phyloP scores from a whole-genome alignment of 176 grass and related monocot genomes.

The Triticum dicoccoides region DNA sequence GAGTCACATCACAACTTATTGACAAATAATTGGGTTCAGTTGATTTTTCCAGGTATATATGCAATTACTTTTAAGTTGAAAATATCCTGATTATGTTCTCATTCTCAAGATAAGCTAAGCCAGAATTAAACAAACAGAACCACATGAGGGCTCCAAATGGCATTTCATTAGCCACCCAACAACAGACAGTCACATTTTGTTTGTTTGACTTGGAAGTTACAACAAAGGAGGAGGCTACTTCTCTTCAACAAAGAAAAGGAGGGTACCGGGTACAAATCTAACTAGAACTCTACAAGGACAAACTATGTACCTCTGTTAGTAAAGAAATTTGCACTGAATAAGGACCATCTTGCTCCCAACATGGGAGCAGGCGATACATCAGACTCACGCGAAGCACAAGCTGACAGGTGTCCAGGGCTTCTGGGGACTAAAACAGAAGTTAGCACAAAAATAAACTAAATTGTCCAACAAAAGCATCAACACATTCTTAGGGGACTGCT shows the following conservation, averaged over 20 bases:
- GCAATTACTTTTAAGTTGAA: not conserved
- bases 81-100: not conserved
- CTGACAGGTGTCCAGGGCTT: not conserved
- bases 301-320: slow-evolving; percentile 29
- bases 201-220: not conserved
- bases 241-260: not conserved
- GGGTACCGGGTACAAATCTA: not conserved
- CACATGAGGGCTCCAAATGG: not conserved
- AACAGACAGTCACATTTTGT: not conserved
- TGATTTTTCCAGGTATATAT: not conserved
- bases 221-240: not conserved
- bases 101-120: slow-evolving; percentile 4
- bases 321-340: not conserved
- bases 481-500: not conserved
- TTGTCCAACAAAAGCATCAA: not conserved
- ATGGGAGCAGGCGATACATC: not conserved
- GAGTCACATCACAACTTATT: not conserved
- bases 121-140: not conserved
- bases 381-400: not conserved
- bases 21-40: not conserved
- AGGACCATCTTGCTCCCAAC: not conserved
- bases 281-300: slow-evolving; percentile 10
- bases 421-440: not conserved
- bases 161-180: slow-evolving; percentile 12
- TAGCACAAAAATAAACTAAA: not conserved